Evolutionary conservation across 2,329 filamentous ascomycete species (phyloP).

Genomic region (Penicillium sp.): DNA sequence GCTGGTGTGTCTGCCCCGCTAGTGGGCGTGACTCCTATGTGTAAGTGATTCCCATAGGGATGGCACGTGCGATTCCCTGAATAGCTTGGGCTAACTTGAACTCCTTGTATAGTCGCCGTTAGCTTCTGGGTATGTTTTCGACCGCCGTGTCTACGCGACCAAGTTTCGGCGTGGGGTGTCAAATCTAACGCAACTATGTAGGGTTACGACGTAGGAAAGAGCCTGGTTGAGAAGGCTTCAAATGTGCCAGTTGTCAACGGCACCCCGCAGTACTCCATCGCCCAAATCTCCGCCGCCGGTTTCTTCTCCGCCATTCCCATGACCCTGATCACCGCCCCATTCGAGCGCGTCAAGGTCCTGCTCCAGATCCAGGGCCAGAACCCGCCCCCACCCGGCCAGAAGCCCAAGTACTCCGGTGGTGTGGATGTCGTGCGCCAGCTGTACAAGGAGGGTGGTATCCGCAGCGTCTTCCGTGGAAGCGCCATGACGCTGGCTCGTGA

Average conservation of each 20-base stretch:
- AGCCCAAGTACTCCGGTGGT: slow-evolving; percentile 86
- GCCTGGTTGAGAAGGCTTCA: slow-evolving; percentile 71
- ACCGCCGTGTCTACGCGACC: background rate
- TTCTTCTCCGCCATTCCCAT: slow-evolving; percentile 98
- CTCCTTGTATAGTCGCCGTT: slow-evolving; percentile 58
- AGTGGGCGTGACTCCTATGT: slow-evolving; percentile 97
- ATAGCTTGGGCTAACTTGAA: slow-evolving; percentile 6
- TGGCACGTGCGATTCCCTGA: too few species aligned
- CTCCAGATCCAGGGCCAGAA: slow-evolving; percentile 97
- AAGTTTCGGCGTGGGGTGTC: background rate
- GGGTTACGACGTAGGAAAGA: slow-evolving; percentile 96
- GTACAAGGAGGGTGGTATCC: slow-evolving; percentile 85
- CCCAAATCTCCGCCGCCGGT: slow-evolving; percentile 85
- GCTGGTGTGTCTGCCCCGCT: slow-evolving; percentile 95
- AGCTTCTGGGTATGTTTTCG: slow-evolving; percentile 62
- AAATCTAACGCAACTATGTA: slow-evolving; percentile 56
- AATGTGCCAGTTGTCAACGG: slow-evolving; percentile 64
- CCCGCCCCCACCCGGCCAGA: slow-evolving; percentile 79
- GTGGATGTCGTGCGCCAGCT: slow-evolving; percentile 90
- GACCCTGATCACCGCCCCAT: slow-evolving; percentile 97
- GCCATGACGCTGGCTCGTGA: slow-evolving; percentile 91
- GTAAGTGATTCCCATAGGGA: slow-evolving; percentile 58
- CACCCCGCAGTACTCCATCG: slow-evolving; percentile 70
- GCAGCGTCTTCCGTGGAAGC: slow-evolving; percentile 88
- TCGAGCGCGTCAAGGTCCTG: slow-evolving; percentile 98